Evolutionary conservation across 2,329 filamentous ascomycete species (phyloP), one percentile per base, ranked within the genome.

Genomic region (Aspergillus intermedius): DNA sequence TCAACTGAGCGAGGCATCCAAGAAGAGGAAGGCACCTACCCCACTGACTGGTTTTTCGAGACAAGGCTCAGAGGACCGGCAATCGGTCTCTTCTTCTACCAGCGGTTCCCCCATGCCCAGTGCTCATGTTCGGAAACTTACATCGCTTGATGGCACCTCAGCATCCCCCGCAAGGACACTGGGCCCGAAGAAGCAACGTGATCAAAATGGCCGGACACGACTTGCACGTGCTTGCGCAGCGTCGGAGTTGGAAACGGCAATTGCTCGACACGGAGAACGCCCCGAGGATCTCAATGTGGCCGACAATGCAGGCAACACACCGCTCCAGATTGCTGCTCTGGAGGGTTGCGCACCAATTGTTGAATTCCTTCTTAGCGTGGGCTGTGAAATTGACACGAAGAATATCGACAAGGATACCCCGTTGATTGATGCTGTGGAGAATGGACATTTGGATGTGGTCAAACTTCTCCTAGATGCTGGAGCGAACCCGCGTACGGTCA

Each of bases 291-390:
- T 97, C 47, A 88, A 98, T 58, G 80, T 91, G 49, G 83, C 88
- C 21, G 93, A 98, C 63, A 94, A 95, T 64, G 93, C 93, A 12
- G 88, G 89, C n/a, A 97, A 97, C 61, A 94, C 91, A 1, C 93
- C 93, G 21, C 76, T 98, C 30, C 93, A 98, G 67, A 93, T 95
- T 56, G 91, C 93, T 30, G 84, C 91, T 28, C 77, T 98, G 49
- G 86, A 93, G 62, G 93, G 93, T 5, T 87, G 85, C 65, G 84
- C 84, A 28, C 82, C 93, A 47, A 91, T 97, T 49, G 93, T 97
- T 35, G 84, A 87, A 64, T 86, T 95, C 46, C 74, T 98, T 35
- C 83, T 98, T 53, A 81, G 88, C 7, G 84, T 88, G 53, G 88
- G 88, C 30, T 95, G 91, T 69, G 86, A 88, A 48, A 78, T 93